Conservation (phyloP, 176 grass and related monocot species). For the Aegilops sharonensis region DNA sequence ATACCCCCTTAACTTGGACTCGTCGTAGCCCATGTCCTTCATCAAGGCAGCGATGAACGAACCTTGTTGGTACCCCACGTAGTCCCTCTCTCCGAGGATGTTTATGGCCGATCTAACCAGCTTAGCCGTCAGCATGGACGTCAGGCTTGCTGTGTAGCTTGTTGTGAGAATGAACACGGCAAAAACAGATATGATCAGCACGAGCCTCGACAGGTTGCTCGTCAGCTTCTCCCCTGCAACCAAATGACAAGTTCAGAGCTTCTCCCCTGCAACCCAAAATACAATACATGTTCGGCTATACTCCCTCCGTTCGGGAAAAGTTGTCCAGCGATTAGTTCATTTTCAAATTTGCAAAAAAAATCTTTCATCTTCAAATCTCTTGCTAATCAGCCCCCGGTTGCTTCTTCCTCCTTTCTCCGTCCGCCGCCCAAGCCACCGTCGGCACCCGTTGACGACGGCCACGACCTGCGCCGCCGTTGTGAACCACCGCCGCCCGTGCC, state of each 20-base stretch:
- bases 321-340: too few relatives aligned
- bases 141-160: neutral
- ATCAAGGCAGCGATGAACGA: conserved; percentile 47
- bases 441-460: too few relatives aligned
- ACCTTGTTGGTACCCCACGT: conserved; percentile 61
- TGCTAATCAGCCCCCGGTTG: too few relatives aligned
- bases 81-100: conserved; percentile 37
- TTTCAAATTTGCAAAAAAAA: too few relatives aligned
- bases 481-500: too few relatives aligned
- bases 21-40: conserved; percentile 18
- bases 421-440: too few relatives aligned
- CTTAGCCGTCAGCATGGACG: conserved; percentile 18
- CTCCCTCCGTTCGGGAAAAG: too few relatives aligned
- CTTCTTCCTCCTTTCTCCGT: too few relatives aligned
- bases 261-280: conserved; percentile 52
- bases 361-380: too few relatives aligned
- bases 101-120: conserved; percentile 66
- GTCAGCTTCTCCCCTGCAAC: conserved; percentile 72
- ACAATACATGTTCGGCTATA: too few relatives aligned
- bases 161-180: conserved; percentile 83
- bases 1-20: conserved; percentile 38
- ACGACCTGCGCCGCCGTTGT: too few relatives aligned
- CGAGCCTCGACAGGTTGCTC: conserved; percentile 76
- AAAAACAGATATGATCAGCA: conserved; percentile 78
- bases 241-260: conserved; percentile 18